Evolutionary conservation across 306 rosid genomes (phyloP).

Genomic region (Gillenia trifoliata): DNA sequence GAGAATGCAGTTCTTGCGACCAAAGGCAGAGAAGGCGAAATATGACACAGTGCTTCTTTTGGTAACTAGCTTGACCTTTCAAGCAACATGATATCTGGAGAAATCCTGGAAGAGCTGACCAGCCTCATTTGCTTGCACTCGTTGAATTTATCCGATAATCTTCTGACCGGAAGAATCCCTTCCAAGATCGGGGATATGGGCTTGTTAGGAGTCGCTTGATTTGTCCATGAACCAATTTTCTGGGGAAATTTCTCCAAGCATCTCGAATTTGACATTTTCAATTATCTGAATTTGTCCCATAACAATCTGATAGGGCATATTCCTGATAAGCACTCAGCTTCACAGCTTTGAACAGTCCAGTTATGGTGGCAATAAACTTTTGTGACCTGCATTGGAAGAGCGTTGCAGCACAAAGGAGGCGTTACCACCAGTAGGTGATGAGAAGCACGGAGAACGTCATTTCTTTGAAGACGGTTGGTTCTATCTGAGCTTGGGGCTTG

Average conservation of each 20-base stretch:
- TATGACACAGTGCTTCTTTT: background rate
- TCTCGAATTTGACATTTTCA: background rate
- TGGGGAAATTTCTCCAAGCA: background rate
- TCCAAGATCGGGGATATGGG: background rate
- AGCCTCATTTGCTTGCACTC: no score
- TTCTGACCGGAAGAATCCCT: no score
- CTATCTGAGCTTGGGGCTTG: slow-evolving; percentile 2
- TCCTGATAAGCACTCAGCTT: slow-evolving; percentile 1
- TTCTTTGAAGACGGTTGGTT: background rate
- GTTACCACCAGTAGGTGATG: no score
- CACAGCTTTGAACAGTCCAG: background rate
- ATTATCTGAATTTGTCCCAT: background rate
- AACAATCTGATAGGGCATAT: background rate
- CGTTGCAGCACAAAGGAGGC: background rate
- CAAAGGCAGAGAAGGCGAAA: background rate
- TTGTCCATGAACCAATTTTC: slow-evolving; percentile 4
- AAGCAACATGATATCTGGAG: no score
- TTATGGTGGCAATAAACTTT: background rate
- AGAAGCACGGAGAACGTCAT: slow-evolving; percentile 8
- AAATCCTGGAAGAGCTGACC: no score
- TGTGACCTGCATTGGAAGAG: background rate
- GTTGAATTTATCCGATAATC: no score
- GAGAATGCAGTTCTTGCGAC: background rate
- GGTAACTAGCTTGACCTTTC: background rate
- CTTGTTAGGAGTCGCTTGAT: background rate